Percentiles rank a stretch among this genome's conserved stretches.
These are phyloP conservation scores for Domatiomyces globalis DNA, from an alignment of 2,329 filamentous ascomycete species.

Conservation along the genomic window DNA sequence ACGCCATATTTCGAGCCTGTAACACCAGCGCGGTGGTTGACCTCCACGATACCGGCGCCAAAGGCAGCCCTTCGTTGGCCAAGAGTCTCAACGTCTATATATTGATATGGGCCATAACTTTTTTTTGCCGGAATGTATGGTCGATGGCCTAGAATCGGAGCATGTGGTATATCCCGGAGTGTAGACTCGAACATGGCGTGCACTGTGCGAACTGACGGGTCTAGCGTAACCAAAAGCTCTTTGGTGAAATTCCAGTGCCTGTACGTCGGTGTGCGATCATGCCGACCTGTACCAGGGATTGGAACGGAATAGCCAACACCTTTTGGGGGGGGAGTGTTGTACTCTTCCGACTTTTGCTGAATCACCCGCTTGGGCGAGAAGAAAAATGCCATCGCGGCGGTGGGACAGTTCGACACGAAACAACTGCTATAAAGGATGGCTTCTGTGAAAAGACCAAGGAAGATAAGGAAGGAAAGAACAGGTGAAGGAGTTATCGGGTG, in stretches of 20 bases:
- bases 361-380: constrained; percentile 23
- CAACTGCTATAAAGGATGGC: neutral
- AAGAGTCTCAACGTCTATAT: constrained; percentile 72
- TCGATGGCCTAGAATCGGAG: constrained; percentile 64
- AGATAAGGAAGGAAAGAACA: neutral
- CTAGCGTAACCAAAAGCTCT: constrained; percentile 55
- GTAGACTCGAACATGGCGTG: constrained; percentile 68
- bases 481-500: neutral
- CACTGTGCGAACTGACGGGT: constrained; percentile 55
- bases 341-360: constrained; percentile 32
- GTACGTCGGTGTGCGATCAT: constrained; percentile 63
- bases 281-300: constrained; percentile 57
- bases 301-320: constrained; percentile 67
- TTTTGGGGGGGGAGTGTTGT: constrained; percentile 51
- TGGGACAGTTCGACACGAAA: neutral
- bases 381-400: constrained; percentile 24
- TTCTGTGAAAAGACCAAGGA: neutral
- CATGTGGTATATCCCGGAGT: constrained; percentile 16
- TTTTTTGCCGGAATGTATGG: constrained; percentile 63
- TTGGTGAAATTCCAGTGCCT: constrained; percentile 68
- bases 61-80: constrained; percentile 67
- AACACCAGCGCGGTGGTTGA: constrained; percentile 61
- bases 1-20: constrained; percentile 55
- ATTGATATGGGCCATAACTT: constrained; percentile 62
- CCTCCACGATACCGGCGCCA: constrained; percentile 68